Evolutionary conservation across 192 early-diverging fungal genomes (phyloP).

Genomic region (Backusella luteola): DNA sequence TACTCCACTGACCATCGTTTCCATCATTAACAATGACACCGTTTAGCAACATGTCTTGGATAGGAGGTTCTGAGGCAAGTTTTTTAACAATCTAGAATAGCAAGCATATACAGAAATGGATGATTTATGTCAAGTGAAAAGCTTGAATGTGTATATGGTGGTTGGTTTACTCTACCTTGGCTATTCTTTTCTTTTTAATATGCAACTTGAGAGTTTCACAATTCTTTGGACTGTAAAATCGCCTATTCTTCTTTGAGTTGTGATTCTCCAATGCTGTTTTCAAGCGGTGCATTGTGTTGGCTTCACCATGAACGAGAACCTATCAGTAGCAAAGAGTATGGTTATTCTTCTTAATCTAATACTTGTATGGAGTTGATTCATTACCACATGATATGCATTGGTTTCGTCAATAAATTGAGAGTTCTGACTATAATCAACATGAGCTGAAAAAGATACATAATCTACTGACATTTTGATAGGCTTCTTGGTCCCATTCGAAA

Average conservation of each 20-base stretch:
- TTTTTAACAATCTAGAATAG: conserved; percentile 65
- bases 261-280: conserved; percentile 80
- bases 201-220: conserved; percentile 84
- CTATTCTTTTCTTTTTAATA: conserved; percentile 93
- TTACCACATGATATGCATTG: conserved; percentile 82
- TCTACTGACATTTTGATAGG: conserved; percentile 80
- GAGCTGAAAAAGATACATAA: conserved; percentile 96
- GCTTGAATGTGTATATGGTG: not conserved
- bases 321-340: conserved; percentile 12
- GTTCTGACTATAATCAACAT: conserved; percentile 97
- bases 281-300: conserved; percentile 91
- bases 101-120: not conserved
- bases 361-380: not conserved
- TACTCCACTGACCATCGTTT: conserved; percentile 86
- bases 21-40: conserved; percentile 90
- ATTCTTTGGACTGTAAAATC: conserved; percentile 88
- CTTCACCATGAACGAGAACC: conserved; percentile 94
- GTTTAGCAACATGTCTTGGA: conserved; percentile 58
- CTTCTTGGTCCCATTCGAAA: conserved; percentile 72
- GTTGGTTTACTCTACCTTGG: conserved; percentile 57
- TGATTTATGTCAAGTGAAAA: not conserved
- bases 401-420: conserved; percentile 95
- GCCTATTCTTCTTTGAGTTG: conserved; percentile 74
- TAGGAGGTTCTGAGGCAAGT: conserved; percentile 74
- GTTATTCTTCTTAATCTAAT: not conserved